phyloP scores from a whole-genome alignment of 805 yeast species.

The Yarrowia sp. region DNA sequence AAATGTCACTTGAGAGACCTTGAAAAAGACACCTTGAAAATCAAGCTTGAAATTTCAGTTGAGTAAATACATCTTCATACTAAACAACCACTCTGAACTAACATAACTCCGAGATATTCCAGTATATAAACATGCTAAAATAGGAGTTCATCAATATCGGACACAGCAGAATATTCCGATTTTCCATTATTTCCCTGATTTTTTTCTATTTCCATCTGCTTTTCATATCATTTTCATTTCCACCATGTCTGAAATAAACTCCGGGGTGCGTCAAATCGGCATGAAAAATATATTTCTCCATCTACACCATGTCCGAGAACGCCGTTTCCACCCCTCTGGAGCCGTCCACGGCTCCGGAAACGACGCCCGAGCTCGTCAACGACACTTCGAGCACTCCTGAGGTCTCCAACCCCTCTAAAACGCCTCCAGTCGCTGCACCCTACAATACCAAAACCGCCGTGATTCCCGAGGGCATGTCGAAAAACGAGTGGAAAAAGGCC shows the following conservation, averaged over 20 bases:
- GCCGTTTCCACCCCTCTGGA: neutral
- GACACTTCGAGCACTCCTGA: neutral
- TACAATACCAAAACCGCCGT: constrained; percentile 20
- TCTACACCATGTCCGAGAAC: neutral
- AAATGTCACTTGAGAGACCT: no score
- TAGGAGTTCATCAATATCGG: no score
- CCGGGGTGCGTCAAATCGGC: constrained; percentile 2
- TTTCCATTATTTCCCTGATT: neutral
- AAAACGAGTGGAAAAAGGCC: constrained; percentile 75
- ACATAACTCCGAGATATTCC: no score
- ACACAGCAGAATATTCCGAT: no score
- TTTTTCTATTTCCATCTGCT: neutral
- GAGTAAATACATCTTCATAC: no score
- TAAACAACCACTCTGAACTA: no score
- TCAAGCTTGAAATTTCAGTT: no score
- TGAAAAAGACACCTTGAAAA: no score
- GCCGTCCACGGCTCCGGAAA: neutral
- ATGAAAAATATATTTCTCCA: constrained; percentile 11
- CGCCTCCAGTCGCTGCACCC: constrained; percentile 9
- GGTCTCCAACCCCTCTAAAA: neutral
- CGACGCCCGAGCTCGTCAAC: no score
- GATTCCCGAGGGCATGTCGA: constrained; percentile 84
- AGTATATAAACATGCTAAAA: no score
- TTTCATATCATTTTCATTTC: neutral
- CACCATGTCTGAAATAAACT: neutral